Base-by-base conservation (phyloP, 257 asterid genomes). In the Ligustrum vulgare region DNA sequence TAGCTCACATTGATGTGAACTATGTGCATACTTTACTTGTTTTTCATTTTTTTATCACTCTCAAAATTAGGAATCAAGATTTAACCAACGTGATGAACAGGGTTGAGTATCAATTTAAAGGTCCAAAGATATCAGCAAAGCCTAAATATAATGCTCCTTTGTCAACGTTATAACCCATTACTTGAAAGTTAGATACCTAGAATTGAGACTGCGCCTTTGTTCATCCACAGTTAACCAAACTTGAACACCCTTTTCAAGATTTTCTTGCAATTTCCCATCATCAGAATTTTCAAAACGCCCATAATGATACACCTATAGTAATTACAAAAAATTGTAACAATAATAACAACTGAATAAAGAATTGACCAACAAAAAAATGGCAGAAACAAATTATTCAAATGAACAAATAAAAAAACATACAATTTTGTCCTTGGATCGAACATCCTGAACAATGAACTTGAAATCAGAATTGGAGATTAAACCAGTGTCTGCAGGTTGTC, bases 401-500 rank as follows among this genome's bases (percentile, higher is more conserved):
- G 45, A 39, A 32, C 4, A 45, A 45, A 45, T 3, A 45, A 45
- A 3, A 3, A 69, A 35, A 32, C 45, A 12, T 45, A 93, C 96
- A 51, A 87, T 84, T 76, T 87, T 89, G 71, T 90, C 91, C 87
- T 83, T 91, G 71, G 88, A 81, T 78, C 97, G 94, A 77, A 84
- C 98, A 80, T 88, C 97, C 63, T 90, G 85, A 76, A 93, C 97
- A 54, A 80, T 37, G 83, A 90, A 86, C 7, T 70, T 87, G 89
- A 83, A 85, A 28, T 73, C 71, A 2, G 81, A 67, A 77, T 32
- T 70, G 82, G 92, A 80, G 56, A 91, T 89, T 68, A 80, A 81
- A 71, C 97, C 98, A 82, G 84, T 84, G 82, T 89, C 97, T 28
- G 97, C 81, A 79, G 96, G 97, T 74, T 93, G 98, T 37, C 98